Conservation (phyloP, 768 basidiomycete species). For the Termitomyces sp. region DNA sequence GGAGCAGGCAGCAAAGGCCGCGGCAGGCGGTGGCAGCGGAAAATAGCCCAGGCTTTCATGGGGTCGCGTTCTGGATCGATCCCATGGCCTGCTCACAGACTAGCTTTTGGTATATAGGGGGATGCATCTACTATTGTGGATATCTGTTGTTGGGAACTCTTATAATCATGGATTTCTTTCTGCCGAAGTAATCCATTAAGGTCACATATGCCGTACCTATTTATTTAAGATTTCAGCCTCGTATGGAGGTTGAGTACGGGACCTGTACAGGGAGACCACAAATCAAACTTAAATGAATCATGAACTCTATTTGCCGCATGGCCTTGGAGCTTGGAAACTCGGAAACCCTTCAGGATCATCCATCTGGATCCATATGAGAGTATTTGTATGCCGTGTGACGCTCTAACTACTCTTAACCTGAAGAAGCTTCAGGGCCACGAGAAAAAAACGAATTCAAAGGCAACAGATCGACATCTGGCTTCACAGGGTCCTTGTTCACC, state of each 20-base stretch:
- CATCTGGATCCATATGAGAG: not conserved
- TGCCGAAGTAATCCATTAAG: not conserved
- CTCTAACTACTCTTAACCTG: slow-evolving; percentile 9
- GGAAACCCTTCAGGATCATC: not conserved
- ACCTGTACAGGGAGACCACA: not conserved
- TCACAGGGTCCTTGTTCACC: not conserved
- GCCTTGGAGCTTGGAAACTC: not conserved
- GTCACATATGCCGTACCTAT: not conserved
- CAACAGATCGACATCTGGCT: slow-evolving; percentile 2
- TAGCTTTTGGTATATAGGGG: not conserved
- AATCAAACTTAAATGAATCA: not conserved
- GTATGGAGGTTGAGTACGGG: not conserved
- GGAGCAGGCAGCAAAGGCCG: slow-evolving; percentile 29
- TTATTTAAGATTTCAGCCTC: not conserved
- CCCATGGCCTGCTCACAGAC: not conserved
- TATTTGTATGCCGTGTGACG: slow-evolving; percentile 4
- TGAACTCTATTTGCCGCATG: slow-evolving; percentile 7
- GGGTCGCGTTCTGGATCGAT: slow-evolving; percentile 9
- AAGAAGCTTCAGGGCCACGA: slow-evolving; percentile 1
- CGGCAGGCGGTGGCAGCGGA: slow-evolving; percentile 19
- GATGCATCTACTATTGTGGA: not conserved
- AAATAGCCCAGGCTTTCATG: slow-evolving; percentile 33
- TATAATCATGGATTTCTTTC: not conserved
- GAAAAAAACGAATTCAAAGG: not conserved
- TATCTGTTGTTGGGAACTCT: not conserved